These are phyloP conservation scores for Cladosporium sp. DNA, from an alignment of 2,329 filamentous ascomycete species.

Conservation along the genomic window DNA sequence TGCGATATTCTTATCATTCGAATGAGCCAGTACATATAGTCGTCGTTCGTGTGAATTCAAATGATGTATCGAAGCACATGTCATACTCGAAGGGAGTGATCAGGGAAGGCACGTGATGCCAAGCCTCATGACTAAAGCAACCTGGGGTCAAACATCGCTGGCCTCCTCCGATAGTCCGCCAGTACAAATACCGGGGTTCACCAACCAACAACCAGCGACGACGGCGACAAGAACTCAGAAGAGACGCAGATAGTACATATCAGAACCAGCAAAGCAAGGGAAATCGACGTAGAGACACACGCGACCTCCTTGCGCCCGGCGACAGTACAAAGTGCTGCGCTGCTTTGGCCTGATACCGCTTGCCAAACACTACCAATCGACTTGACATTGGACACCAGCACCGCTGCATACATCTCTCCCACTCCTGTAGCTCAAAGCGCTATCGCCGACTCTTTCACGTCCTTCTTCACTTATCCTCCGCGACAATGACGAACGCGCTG, in stretches of 20 bases:
- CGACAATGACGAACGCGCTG: constrained; percentile 26
- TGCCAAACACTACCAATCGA: not conserved
- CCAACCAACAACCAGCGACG: constrained; percentile 11
- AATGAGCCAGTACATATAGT: too few relatives aligned
- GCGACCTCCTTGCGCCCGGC: constrained; percentile 3
- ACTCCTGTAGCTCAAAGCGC: not conserved
- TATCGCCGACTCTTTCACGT: not conserved
- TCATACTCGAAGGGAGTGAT: too few relatives aligned
- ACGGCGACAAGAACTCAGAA: constrained; percentile 4
- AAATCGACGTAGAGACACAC: constrained; percentile 5
- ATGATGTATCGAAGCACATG: too few relatives aligned
- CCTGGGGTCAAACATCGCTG: constrained; percentile 8
- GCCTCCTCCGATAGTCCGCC: constrained; percentile 7
- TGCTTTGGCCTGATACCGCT: not conserved
- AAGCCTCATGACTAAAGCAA: constrained; percentile 4
- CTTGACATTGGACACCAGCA: constrained; percentile 1
- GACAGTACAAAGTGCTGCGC: not conserved
- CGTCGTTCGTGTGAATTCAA: too few relatives aligned
- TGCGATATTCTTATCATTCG: too few relatives aligned
- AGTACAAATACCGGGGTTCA: constrained; percentile 8
- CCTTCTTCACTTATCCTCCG: not conserved
- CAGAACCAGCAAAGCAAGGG: constrained; percentile 8
- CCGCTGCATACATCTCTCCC: not conserved
- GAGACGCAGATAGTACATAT: constrained; percentile 6
- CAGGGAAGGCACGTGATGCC: constrained; percentile 4